Percentiles rank a stretch among this genome's conserved stretches.
These are phyloP conservation scores for Colletotrichum sp. DNA, from an alignment of 2,329 filamentous ascomycete genomes.

Conservation along the genomic window DNA sequence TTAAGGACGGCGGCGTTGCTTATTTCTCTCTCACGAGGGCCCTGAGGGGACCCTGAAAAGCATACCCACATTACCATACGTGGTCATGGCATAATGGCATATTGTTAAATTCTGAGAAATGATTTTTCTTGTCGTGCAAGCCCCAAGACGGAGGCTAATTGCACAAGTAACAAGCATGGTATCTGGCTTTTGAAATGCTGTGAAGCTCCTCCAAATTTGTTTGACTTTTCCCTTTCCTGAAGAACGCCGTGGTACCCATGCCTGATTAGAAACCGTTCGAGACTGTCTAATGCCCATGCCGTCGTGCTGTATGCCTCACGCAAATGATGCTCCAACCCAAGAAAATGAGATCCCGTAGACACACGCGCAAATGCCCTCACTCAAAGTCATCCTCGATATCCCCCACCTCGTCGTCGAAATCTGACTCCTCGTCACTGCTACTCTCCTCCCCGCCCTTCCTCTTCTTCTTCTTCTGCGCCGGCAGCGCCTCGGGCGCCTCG, in stretches of 20 bases:
- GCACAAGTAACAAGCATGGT: background rate
- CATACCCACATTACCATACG: background rate
- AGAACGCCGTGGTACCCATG: slow-evolving; percentile 8
- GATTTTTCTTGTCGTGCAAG: background rate
- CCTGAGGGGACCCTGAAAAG: background rate
- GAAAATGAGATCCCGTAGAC: background rate
- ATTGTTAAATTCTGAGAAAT: background rate
- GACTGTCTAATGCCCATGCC: background rate
- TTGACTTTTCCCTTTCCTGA: background rate
- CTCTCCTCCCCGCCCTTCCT: slow-evolving; percentile 33
- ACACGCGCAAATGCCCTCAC: background rate
- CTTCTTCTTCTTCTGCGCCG: slow-evolving; percentile 33
- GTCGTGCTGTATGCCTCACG: background rate
- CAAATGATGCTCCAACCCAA: background rate
- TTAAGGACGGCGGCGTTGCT: background rate
- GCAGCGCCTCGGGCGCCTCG: slow-evolving; percentile 39
- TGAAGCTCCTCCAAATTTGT: background rate
- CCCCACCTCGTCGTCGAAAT: slow-evolving; percentile 29
- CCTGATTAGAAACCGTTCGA: background rate
- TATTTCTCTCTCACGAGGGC: background rate
- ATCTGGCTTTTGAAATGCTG: background rate
- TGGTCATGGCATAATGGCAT: background rate
- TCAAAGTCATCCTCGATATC: background rate
- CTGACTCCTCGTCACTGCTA: slow-evolving; percentile 25
- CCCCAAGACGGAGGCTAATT: background rate